Evolutionary conservation across 352 stramenopile species (phyloP).

Genomic region (Phytophthora nicotianae): DNA sequence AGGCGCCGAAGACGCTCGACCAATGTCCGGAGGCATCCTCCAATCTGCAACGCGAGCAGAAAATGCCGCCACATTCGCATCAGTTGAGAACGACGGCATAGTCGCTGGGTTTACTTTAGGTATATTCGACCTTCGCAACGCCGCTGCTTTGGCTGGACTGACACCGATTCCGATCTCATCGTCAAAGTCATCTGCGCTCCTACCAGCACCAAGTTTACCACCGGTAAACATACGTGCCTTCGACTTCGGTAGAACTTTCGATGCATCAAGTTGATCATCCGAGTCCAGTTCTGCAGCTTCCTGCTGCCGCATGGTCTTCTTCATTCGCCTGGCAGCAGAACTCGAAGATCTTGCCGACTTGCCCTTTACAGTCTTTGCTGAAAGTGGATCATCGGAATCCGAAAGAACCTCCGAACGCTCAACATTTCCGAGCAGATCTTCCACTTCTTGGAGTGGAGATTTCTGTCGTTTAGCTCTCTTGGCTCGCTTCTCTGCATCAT

Average conservation of each 20-base stretch:
- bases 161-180: not conserved
- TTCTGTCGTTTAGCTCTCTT: slow-evolving; percentile 22
- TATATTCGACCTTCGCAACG: slow-evolving; percentile 16
- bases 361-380: not conserved
- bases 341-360: not conserved
- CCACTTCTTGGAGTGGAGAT: slow-evolving; percentile 12
- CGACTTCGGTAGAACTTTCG: slow-evolving; percentile 4
- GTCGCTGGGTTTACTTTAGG: slow-evolving; percentile 3
- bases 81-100: slow-evolving; percentile 1
- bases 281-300: not conserved
- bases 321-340: not conserved
- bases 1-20: not conserved
- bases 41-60: slow-evolving; percentile 22
- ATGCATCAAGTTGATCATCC: not conserved
- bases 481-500: slow-evolving; percentile 1
- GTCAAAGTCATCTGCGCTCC: not conserved
- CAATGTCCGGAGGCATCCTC: slow-evolving; percentile 16
- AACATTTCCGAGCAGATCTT: slow-evolving; percentile 13
- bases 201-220: not conserved
- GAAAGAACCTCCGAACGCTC: not conserved
- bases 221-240: not conserved
- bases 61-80: slow-evolving; percentile 29
- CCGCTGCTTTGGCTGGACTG: slow-evolving; percentile 17
- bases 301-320: not conserved
- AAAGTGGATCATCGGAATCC: not conserved